Conservation (phyloP, 2,329 filamentous ascomycete genomes). For the Xylariaceae sp. region DNA sequence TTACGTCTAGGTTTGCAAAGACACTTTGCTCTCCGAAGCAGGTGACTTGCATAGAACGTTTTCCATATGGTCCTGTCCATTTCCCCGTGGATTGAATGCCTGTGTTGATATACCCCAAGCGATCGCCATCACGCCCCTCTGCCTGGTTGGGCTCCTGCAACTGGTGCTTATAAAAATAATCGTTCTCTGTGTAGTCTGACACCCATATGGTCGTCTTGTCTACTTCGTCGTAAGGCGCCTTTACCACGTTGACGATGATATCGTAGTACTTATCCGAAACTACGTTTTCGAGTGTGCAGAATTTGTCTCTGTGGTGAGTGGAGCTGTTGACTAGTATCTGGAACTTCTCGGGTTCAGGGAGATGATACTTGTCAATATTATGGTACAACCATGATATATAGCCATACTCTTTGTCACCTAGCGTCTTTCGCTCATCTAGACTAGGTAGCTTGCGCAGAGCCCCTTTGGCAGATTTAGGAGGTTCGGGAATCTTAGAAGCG, state of each 20-base stretch:
- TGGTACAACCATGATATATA: slow-evolving; percentile 50
- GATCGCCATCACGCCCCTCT: slow-evolving; percentile 46
- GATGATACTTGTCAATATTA: slow-evolving; percentile 36
- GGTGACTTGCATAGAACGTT: slow-evolving; percentile 66
- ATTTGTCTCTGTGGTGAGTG: slow-evolving; percentile 50
- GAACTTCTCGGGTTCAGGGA: slow-evolving; percentile 46
- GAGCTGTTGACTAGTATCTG: slow-evolving; percentile 36
- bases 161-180: slow-evolving; percentile 52
- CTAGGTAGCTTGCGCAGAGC: slow-evolving; percentile 26
- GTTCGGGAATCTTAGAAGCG: slow-evolving; percentile 36
- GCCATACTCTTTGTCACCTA: slow-evolving; percentile 31
- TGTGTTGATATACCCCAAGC: slow-evolving; percentile 48
- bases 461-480: slow-evolving; percentile 34
- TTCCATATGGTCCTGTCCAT: slow-evolving; percentile 76
- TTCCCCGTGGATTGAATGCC: slow-evolving; percentile 28
- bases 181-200: slow-evolving; percentile 77
- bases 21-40: slow-evolving; percentile 65
- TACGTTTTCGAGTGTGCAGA: slow-evolving; percentile 62
- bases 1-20: slow-evolving; percentile 53
- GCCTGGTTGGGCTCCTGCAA: slow-evolving; percentile 28
- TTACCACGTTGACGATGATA: slow-evolving; percentile 67
- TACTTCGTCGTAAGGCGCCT: slow-evolving; percentile 38
- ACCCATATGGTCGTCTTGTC: slow-evolving; percentile 64
- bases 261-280: slow-evolving; percentile 57
- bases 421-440: slow-evolving; percentile 14